These are phyloP conservation scores for Bonia amplexicaulis DNA, from an alignment of 176 grass and related monocot species.

Conservation along the genomic window DNA sequence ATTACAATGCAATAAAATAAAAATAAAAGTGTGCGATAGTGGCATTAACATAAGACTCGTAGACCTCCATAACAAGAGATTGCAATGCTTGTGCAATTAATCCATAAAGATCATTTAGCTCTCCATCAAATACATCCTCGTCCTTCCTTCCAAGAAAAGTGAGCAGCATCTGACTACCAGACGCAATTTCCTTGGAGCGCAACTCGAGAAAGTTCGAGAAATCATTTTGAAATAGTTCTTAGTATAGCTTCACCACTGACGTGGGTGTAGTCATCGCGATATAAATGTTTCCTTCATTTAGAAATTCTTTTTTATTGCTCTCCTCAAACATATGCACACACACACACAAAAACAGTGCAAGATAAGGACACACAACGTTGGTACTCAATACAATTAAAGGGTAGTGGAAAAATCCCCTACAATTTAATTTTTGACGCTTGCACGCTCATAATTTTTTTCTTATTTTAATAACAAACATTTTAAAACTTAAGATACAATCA, in stretches of 20 bases:
- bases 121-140: not conserved
- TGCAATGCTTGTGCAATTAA: slow-evolving; percentile 1
- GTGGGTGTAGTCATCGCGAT: slow-evolving; percentile 6
- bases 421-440: too few relatives aligned
- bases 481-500: too few relatives aligned
- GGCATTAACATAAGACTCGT: not conserved
- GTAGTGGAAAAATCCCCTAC: too few relatives aligned
- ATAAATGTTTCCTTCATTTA: slow-evolving; percentile 45
- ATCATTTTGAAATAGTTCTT: slow-evolving; percentile 24
- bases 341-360: too few relatives aligned
- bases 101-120: not conserved
- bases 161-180: slow-evolving; percentile 48
- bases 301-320: not conserved
- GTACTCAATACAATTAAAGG: too few relatives aligned
- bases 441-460: too few relatives aligned
- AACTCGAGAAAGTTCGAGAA: slow-evolving; percentile 37
- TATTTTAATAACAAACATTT: too few relatives aligned
- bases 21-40: not conserved
- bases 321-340: slow-evolving; percentile 20
- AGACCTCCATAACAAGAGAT: not conserved
- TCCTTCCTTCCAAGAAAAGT: slow-evolving; percentile 35
- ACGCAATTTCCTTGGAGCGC: slow-evolving; percentile 37
- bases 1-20: not conserved
- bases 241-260: slow-evolving; percentile 11
- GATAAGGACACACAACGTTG: too few relatives aligned